Conservation (phyloP, 2,329 filamentous ascomycete species). For the Amauroascus niger region DNA sequence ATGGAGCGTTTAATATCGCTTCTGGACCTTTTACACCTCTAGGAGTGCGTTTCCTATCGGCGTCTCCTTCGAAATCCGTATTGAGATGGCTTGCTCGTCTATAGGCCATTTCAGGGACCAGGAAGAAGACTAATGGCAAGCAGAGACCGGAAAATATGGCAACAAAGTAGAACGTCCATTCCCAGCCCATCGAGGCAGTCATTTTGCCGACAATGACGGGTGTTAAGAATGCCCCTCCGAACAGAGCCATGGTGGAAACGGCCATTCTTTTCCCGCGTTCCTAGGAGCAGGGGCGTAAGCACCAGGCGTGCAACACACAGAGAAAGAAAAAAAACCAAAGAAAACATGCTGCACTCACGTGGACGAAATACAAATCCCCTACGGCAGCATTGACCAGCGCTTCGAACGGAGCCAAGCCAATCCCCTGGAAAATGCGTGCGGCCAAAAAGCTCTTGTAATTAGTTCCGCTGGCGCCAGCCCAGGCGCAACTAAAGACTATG, state of each 20-base stretch:
- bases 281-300: constrained; percentile 27
- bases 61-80: constrained; percentile 50
- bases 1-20: not conserved
- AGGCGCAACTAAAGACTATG: constrained; percentile 62
- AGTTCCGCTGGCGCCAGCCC: constrained; percentile 61
- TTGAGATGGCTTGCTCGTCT: constrained; percentile 57
- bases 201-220: constrained; percentile 88
- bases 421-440: constrained; percentile 74
- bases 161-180: constrained; percentile 81
- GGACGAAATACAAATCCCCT: constrained; percentile 84
- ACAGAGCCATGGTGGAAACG: constrained; percentile 59
- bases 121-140: constrained; percentile 62
- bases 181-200: constrained; percentile 64
- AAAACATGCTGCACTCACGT: constrained; percentile 43
- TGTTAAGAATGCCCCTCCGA: constrained; percentile 64
- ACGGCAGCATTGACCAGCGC: constrained; percentile 80
- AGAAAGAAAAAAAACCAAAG: not conserved
- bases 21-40: constrained; percentile 9
- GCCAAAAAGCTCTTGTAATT: constrained; percentile 65
- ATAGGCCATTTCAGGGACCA: constrained; percentile 79
- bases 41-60: constrained; percentile 16
- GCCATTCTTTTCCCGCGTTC: constrained; percentile 81
- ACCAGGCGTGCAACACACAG: not conserved
- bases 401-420: constrained; percentile 82
- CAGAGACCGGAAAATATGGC: constrained; percentile 68